Evolutionary conservation across 176 grass and related monocot genomes (phyloP), one percentile per base, ranked within the genome.

Genomic region (Urochloa ruziziensis): DNA sequence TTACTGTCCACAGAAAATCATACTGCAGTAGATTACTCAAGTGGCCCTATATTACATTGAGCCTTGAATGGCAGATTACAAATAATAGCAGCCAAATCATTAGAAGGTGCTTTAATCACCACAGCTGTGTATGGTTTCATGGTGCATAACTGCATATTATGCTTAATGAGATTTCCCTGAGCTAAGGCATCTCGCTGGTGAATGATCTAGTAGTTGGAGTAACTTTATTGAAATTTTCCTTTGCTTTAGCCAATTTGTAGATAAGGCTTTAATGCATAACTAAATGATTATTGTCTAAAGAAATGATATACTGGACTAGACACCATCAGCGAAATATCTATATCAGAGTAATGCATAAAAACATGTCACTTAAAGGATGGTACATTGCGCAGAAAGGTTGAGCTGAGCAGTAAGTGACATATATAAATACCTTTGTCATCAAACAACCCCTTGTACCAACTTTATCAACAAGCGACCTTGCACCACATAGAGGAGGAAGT

Each of bases 371-470:
- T n/a, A 32, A 49, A 65, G 40, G 10, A 32, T 47, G 39, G 54
- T 32, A 47, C 10, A 63, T 44, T 47, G 15, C 39, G 46, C 33
- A 0, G 17, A 23, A 47, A 49, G 28, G 40, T 27, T n/a, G 42
- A 65, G 6, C 19, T 79, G 18, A 19, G 29, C 5, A 39, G 21
- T 24, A 12, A 63, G 30, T 1, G 0, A 62, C 4, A 74, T 8
- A 74, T 63, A 74, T 36, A 83, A 74, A 74, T 64, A 74, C 42
- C 69, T 83, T 52, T 62, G 44, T 51, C 29, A 64, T 34, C 61
- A 66, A 47, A 62, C 61, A 15, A 23, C 11, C 60, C 40, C 6
- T 29, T 37, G 14, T 16, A 39, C 29, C 29, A 24, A 30, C 17
- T 64, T 24, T 65, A 79, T 64, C 19, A 79, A 33, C 10, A 23